These are phyloP conservation scores for Botrytis medusae DNA, from an alignment of 2,329 filamentous ascomycete genomes.

Conservation along the genomic window DNA sequence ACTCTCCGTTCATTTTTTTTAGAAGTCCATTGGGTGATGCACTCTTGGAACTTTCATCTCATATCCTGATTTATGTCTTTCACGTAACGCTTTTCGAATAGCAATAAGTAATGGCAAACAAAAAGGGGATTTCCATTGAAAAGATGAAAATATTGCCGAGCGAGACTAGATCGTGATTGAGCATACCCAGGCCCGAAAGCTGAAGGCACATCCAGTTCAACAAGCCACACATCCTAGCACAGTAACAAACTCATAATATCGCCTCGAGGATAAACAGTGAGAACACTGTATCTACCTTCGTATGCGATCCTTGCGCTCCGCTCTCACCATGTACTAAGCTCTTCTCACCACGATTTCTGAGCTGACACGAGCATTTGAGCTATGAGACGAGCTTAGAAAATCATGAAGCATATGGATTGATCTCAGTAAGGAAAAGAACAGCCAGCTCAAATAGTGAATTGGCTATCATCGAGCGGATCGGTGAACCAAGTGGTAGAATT, in stretches of 20 bases:
- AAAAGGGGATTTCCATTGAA: not conserved
- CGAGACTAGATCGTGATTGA: no score
- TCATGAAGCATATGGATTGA: no score
- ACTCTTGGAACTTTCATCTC: not conserved
- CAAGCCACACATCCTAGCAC: not conserved
- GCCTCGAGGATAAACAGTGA: not conserved
- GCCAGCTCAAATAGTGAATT: not conserved
- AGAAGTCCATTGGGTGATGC: not conserved
- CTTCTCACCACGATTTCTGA: not conserved
- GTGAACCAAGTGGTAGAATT: not conserved
- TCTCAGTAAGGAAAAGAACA: not conserved
- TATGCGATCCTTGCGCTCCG: not conserved
- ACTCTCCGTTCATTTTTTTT: not conserved
- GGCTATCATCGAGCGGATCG: constrained; percentile 14
- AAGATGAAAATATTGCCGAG: not conserved
- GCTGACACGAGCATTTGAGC: not conserved
- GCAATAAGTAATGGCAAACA: not conserved
- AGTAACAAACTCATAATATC: not conserved
- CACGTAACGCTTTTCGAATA: not conserved
- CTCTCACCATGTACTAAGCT: not conserved
- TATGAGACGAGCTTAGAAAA: not conserved
- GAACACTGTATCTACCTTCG: not conserved
- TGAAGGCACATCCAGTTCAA: not conserved
- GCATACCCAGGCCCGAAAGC: not conserved
- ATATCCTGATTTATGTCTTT: not conserved